These are phyloP conservation scores for Potentilla sterilis DNA, from an alignment of 306 rosid species.

Conservation along the genomic window DNA sequence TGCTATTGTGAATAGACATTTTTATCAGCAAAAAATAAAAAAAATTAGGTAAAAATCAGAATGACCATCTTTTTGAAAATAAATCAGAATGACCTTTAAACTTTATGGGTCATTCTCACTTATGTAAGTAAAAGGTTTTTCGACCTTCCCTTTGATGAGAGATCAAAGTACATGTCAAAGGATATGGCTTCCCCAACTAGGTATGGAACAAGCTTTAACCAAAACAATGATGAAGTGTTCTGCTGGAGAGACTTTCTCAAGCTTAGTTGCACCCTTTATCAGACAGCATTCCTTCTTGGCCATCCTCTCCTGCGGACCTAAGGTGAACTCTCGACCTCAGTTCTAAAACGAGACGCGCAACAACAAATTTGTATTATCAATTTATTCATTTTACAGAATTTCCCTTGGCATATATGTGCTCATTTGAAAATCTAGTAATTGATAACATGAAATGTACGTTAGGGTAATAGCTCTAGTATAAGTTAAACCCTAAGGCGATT, in stretches of 20 bases:
- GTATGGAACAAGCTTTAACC: conserved; percentile 38
- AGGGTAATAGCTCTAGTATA: too few species aligned
- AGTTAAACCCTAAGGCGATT: too few species aligned
- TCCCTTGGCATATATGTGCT: not conserved
- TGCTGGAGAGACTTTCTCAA: conserved; percentile 41
- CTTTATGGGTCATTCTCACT: too few species aligned
- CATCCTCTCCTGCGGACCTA: conserved; percentile 30
- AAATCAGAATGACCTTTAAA: too few species aligned
- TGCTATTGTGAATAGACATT: not conserved
- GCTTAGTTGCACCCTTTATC: conserved; percentile 30
- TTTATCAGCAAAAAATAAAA: too few species aligned
- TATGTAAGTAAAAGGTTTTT: conserved; percentile 26
- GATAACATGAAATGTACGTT: not conserved
- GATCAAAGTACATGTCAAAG: conserved; percentile 29
- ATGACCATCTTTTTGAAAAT: too few species aligned
- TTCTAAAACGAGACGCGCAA: not conserved
- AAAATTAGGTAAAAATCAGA: too few species aligned
- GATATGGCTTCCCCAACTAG: conserved; percentile 26
- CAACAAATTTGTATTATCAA: not conserved
- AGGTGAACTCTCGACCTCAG: conserved; percentile 15
- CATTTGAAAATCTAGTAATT: not conserved
- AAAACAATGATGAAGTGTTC: conserved; percentile 29
- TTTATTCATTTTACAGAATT: too few species aligned
- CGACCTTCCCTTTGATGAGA: conserved; percentile 28
- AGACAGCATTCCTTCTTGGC: conserved; percentile 27